These are phyloP conservation scores for Aspergillus brasiliensis DNA, from an alignment of 2,329 filamentous ascomycete genomes.

Conservation along the genomic window DNA sequence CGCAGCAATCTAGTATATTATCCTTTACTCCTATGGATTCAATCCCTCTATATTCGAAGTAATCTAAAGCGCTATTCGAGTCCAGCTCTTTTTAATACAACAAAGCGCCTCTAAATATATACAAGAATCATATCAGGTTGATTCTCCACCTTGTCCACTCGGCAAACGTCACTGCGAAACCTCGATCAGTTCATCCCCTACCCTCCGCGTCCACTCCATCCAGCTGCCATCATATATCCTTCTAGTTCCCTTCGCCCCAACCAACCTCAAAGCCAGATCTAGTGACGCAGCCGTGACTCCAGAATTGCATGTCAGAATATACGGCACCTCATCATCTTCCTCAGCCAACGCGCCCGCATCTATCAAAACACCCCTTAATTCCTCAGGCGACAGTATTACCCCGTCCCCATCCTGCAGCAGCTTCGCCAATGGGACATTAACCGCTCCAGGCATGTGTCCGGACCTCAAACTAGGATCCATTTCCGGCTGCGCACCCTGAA, in stretches of 20 bases:
- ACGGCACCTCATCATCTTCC: not conserved
- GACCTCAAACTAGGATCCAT: slow-evolving; percentile 17
- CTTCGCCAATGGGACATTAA: slow-evolving; percentile 29
- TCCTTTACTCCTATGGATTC: not conserved
- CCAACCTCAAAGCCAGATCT: slow-evolving; percentile 25
- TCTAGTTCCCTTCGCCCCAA: slow-evolving; percentile 20
- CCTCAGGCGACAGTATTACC: slow-evolving; percentile 12
- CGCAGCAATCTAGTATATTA: not conserved
- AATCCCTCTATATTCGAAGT: too few species aligned
- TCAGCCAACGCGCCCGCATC: slow-evolving; percentile 19
- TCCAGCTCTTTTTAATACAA: too few species aligned
- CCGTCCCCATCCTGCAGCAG: slow-evolving; percentile 19
- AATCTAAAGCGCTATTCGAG: not conserved
- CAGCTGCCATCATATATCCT: slow-evolving; percentile 37
- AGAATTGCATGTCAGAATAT: slow-evolving; percentile 33
- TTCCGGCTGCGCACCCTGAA: slow-evolving; percentile 21
- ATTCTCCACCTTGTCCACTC: not conserved
- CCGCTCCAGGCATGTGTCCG: slow-evolving; percentile 30
- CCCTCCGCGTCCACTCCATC: slow-evolving; percentile 32
- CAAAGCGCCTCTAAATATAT: too few species aligned
- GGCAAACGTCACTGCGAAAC: not conserved
- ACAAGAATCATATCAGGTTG: not conserved
- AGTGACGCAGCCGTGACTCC: slow-evolving; percentile 33
- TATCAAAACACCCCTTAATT: slow-evolving; percentile 19
- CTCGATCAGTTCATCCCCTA: slow-evolving; percentile 15